Conservation (phyloP, 257 asterid species). For the Solanum bulbocastanum region DNA sequence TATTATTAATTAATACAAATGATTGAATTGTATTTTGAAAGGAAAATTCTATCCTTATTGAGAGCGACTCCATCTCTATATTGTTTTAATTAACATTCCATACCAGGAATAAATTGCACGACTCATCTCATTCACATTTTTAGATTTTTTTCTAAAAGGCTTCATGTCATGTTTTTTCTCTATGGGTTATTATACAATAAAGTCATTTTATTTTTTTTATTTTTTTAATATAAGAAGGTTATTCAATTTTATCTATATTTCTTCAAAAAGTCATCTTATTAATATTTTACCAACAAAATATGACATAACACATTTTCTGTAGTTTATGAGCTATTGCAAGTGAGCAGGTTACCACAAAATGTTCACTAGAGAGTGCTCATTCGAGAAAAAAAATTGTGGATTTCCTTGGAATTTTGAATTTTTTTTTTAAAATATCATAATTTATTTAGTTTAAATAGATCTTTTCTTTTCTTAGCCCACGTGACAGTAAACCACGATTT, state of each 20-base stretch:
- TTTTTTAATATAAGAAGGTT: background rate
- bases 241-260: background rate
- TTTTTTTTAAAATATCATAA: no score
- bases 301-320: no score
- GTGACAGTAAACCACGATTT: background rate
- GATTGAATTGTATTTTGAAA: background rate
- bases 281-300: no score
- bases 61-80: background rate
- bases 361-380: no score
- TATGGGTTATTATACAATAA: no score
- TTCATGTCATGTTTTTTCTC: no score
- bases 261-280: no score
- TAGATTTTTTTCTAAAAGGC: background rate
- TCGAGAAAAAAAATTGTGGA: no score
- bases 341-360: no score
- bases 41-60: background rate
- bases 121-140: background rate
- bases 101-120: background rate
- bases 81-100: background rate
- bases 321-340: background rate
- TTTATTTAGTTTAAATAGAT: no score
- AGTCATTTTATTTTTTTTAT: no score
- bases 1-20: background rate
- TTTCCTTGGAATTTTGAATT: no score
- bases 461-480: background rate